Percentiles rank a stretch among this genome's conserved stretches.
phyloP scores from a whole-genome alignment of 1,139 yeast species.

The Candida albicans region DNA sequence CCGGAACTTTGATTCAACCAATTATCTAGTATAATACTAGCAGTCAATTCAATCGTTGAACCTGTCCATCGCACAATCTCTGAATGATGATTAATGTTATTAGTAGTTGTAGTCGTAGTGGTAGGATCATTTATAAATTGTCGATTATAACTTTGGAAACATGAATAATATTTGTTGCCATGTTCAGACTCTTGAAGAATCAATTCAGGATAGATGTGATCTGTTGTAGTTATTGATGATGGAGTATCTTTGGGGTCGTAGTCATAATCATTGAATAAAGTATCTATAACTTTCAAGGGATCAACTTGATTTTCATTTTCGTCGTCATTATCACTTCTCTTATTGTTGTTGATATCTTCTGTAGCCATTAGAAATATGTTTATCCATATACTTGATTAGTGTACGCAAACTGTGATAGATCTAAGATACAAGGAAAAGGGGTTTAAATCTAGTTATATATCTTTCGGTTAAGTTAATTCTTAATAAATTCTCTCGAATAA shows the following conservation, averaged over 20 bases:
- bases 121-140: constrained; percentile 29
- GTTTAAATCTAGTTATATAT: too few relatives aligned
- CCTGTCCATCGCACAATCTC: constrained; percentile 36
- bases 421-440: too few relatives aligned
- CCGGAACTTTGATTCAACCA: constrained; percentile 21
- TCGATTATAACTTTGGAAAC: constrained; percentile 36
- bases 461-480: too few relatives aligned
- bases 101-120: constrained; percentile 11
- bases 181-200: constrained; percentile 33
- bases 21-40: constrained; percentile 28
- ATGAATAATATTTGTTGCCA: constrained; percentile 32
- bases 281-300: constrained; percentile 6
- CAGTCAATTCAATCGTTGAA: constrained; percentile 30
- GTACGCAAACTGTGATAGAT: too few relatives aligned
- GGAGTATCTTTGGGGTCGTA: neutral
- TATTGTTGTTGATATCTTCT: too few relatives aligned
- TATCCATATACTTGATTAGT: too few relatives aligned
- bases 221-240: constrained; percentile 1
- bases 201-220: constrained; percentile 32
- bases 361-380: too few relatives aligned
- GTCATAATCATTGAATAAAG: constrained; percentile 8
- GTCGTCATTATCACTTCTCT: neutral
- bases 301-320: constrained; percentile 1
- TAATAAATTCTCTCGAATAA: too few relatives aligned
- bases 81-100: constrained; percentile 4